Percentiles rank a stretch among this genome's conserved stretches.
Conservation (phyloP, 192 early-diverging fungal genomes). For the Backusella macrospora region DNA sequence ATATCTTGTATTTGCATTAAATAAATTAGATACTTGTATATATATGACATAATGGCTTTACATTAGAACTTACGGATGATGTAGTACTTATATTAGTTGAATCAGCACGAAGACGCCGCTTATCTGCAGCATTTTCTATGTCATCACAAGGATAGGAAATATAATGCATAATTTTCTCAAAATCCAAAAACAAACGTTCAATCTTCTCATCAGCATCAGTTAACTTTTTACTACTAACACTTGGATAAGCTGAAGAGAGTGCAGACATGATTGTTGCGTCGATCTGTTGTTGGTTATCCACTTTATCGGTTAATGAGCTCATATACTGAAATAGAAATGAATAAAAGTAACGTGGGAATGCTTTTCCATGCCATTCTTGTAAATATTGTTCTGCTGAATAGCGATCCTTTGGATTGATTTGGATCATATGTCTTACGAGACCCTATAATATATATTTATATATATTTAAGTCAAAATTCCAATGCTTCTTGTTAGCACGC, state of each 20-base stretch:
- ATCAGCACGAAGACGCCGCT: constrained; percentile 18
- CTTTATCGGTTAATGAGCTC: constrained; percentile 59
- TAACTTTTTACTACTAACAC: constrained; percentile 16
- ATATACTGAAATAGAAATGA: constrained; percentile 75
- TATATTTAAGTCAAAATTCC: neutral
- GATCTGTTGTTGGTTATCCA: constrained; percentile 9
- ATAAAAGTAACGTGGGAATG: constrained; percentile 78
- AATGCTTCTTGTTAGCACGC: neutral
- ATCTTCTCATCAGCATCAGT: constrained; percentile 77
- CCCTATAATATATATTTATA: constrained; percentile 24
- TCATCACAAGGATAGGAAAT: constrained; percentile 47
- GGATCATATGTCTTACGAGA: constrained; percentile 88
- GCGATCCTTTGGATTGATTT: constrained; percentile 76
- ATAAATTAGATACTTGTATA: neutral
- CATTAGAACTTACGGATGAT: constrained; percentile 24
- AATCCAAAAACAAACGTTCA: constrained; percentile 73
- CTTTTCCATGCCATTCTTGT: constrained; percentile 72
- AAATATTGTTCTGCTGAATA: constrained; percentile 78
- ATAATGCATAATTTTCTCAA: constrained; percentile 66
- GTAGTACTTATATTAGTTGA: constrained; percentile 29
- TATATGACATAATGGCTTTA: neutral
- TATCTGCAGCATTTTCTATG: neutral
- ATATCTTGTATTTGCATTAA: neutral
- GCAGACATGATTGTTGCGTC: constrained; percentile 21
- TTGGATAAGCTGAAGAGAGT: constrained; percentile 24